Percentiles rank a stretch among this genome's conserved stretches.
phyloP scores from a whole-genome alignment of 1,139 yeast species.

The Taiozyma sp. region DNA sequence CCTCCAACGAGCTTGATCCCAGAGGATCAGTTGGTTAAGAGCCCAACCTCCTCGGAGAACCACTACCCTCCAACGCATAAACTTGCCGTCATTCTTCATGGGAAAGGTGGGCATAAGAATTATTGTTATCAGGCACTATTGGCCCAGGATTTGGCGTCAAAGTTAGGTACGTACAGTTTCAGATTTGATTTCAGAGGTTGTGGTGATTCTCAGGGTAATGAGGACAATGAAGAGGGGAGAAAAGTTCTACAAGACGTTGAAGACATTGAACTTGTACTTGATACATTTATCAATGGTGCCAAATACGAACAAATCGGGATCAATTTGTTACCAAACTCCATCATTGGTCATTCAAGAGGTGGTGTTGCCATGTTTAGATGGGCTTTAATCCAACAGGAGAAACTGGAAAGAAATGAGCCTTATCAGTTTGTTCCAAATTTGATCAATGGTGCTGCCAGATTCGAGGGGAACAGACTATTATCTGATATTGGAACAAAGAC shows the following conservation, averaged over 20 bases:
- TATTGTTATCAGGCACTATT: conserved; percentile 66
- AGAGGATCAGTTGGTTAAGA: conserved; percentile 20
- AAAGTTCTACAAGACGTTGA: conserved; percentile 56
- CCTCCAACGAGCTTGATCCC: conserved; percentile 24
- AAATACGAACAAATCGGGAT: conserved; percentile 29
- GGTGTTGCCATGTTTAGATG: conserved; percentile 72
- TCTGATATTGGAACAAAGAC: conserved; percentile 23
- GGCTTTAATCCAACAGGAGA: conserved; percentile 43
- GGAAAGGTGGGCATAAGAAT: conserved; percentile 80
- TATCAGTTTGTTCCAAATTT: conserved; percentile 51
- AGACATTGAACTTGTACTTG: conserved; percentile 54
- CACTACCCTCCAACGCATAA: conserved; percentile 30
- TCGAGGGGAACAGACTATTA: conserved; percentile 32
- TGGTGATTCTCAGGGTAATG: conserved; percentile 65
- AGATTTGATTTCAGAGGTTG: conserved; percentile 85
- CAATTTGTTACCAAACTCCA: conserved; percentile 43
- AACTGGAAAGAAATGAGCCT: conserved; percentile 27
- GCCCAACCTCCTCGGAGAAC: conserved; percentile 13
- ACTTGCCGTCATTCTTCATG: conserved; percentile 54
- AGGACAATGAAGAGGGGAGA: conserved; percentile 43
- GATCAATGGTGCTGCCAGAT: conserved; percentile 72
- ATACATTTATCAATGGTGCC: conserved; percentile 33
- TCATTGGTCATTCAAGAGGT: conserved; percentile 80
- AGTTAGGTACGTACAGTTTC: conserved; percentile 55
- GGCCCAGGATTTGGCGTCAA: conserved; percentile 54